Conservation (phyloP, 75 land plant genomes). For the Picea sitchensis region DNA sequence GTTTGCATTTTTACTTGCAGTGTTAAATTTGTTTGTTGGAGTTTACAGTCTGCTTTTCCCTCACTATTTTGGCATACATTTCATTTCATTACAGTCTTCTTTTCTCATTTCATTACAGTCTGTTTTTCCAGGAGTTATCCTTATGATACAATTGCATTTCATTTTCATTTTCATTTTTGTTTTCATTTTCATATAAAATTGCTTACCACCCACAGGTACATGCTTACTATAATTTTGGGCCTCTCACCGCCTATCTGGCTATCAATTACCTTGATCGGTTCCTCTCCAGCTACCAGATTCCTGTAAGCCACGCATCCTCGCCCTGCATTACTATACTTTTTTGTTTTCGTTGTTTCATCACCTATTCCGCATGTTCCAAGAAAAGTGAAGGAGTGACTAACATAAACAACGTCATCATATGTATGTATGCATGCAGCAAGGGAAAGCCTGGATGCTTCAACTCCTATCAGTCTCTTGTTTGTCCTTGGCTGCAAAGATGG, state of each 20-base stretch:
- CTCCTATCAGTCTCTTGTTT: conserved; percentile 68
- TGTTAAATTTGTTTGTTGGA: too few relatives aligned
- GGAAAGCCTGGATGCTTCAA: conserved; percentile 64
- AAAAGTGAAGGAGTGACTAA: too few relatives aligned
- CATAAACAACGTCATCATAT: too few relatives aligned
- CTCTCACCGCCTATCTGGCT: conserved; percentile 54
- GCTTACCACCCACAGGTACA: conserved; percentile 33
- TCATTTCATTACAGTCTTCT: too few relatives aligned
- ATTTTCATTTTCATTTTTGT: background rate
- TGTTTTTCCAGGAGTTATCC: too few relatives aligned
- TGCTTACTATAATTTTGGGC: conserved; percentile 52
- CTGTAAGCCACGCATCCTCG: conserved; percentile 20
- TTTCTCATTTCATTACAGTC: too few relatives aligned
- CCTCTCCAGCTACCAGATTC: conserved; percentile 44
- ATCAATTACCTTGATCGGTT: conserved; percentile 83
- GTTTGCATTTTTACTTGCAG: too few relatives aligned
- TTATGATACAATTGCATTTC: background rate
- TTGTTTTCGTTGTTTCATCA: background rate
- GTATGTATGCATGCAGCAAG: conserved; percentile 17
- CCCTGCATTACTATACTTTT: background rate
- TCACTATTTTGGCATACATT: too few relatives aligned
- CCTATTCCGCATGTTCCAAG: too few relatives aligned
- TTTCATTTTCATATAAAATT: background rate
- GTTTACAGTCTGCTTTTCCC: too few relatives aligned
- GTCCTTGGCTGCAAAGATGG: conserved; percentile 83